These are phyloP conservation scores for Sclerotinia sclerotiorum DNA, from an alignment of 2,329 filamentous ascomycete species.

Conservation along the genomic window DNA sequence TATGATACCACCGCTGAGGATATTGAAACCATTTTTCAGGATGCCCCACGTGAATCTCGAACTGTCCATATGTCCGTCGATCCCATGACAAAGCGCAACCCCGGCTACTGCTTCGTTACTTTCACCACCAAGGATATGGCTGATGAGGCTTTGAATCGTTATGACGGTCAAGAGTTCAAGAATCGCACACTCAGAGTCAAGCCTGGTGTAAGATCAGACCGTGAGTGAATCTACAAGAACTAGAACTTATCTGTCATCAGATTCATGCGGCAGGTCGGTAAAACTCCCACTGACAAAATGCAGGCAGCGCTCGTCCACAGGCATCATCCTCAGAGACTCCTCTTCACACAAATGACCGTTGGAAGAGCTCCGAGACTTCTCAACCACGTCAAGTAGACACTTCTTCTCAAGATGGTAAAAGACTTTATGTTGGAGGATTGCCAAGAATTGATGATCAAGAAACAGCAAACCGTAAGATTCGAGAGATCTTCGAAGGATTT, in stretches of 20 bases:
- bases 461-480: conserved; percentile 49
- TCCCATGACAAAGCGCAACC: conserved; percentile 66
- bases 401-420: conserved; percentile 41
- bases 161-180: conserved; percentile 55
- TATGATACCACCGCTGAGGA: conserved; percentile 53
- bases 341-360: conserved; percentile 31
- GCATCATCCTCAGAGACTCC: conserved; percentile 7
- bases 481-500: conserved; percentile 49
- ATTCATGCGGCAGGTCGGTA: neutral
- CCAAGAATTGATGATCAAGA: conserved; percentile 50
- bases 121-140: conserved; percentile 58
- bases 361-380: conserved; percentile 31
- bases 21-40: conserved; percentile 49
- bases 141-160: conserved; percentile 54
- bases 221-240: conserved; percentile 24
- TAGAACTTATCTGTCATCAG: neutral
- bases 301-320: conserved; percentile 19
- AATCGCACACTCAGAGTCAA: conserved; percentile 63
- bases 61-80: conserved; percentile 69
- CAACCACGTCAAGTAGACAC: conserved; percentile 23
- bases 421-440: conserved; percentile 54
- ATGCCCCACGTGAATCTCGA: conserved; percentile 46
- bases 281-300: conserved; percentile 1
- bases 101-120: conserved; percentile 74
- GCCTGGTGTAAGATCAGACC: conserved; percentile 50